phyloP scores from a whole-genome alignment of 441 rosid genomes.

The Manihot esculenta region DNA sequence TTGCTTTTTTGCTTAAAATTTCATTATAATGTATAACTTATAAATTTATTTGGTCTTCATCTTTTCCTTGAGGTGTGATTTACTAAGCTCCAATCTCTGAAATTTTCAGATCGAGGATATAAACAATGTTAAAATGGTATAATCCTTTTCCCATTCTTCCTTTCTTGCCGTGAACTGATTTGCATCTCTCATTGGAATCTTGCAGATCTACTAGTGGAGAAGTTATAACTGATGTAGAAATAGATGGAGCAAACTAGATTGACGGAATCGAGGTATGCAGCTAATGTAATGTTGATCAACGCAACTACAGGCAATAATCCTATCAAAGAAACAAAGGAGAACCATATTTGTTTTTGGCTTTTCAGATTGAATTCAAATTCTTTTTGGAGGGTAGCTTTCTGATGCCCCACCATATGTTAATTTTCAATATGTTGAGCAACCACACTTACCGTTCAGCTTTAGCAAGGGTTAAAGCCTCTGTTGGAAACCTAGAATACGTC shows the following conservation, averaged over 20 bases:
- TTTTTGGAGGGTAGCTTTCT: conserved; percentile 8
- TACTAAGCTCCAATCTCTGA: no score
- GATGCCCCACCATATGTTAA: neutral
- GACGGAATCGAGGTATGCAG: no score
- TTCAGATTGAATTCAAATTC: neutral
- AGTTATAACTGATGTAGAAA: conserved; percentile 19
- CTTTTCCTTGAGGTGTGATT: neutral
- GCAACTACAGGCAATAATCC: neutral
- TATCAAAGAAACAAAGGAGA: neutral
- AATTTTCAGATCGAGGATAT: no score
- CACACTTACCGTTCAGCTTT: no score
- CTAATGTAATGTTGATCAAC: neutral
- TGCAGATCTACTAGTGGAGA: conserved; percentile 42
- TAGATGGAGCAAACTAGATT: conserved; percentile 16
- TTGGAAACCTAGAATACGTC: neutral
- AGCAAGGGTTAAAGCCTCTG: neutral
- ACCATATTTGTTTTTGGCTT: neutral
- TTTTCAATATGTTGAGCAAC: no score
- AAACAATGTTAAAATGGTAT: neutral
- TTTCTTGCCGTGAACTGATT: conserved; percentile 10
- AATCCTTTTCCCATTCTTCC: neutral
- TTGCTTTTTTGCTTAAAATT: neutral
- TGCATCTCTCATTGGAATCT: conserved; percentile 4
- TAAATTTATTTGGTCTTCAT: neutral
- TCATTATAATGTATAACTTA: neutral